These are phyloP conservation scores for Saturnispora zaruensis DNA, from an alignment of 805 yeast genomes.

Conservation along the genomic window DNA sequence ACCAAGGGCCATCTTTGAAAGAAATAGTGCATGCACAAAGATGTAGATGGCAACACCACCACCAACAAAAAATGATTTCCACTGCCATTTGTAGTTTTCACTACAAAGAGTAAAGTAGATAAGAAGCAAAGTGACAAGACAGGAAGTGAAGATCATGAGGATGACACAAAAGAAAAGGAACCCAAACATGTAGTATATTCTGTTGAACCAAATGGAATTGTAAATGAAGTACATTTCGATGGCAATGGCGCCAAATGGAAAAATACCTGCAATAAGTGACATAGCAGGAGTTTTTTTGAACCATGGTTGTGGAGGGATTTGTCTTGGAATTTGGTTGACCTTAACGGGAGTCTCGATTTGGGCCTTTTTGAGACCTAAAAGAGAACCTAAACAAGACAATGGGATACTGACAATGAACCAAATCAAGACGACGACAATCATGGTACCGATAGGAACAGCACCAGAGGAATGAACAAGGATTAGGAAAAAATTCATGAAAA, in stretches of 20 bases:
- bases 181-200: slow-evolving; percentile 95
- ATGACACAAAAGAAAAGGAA: slow-evolving; percentile 81
- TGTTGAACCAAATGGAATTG: slow-evolving; percentile 87
- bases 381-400: slow-evolving; percentile 72
- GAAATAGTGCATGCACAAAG: slow-evolving; percentile 70
- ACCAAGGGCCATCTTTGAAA: slow-evolving; percentile 61
- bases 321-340: slow-evolving; percentile 93
- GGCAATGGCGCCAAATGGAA: slow-evolving; percentile 92
- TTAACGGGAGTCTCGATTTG: slow-evolving; percentile 53
- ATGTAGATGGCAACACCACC: slow-evolving; percentile 86
- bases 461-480: slow-evolving; percentile 78
- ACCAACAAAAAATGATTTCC: slow-evolving; percentile 81
- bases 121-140: slow-evolving; percentile 70
- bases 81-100: slow-evolving; percentile 96
- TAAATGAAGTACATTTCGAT: slow-evolving; percentile 91
- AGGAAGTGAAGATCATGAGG: slow-evolving; percentile 75
- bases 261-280: slow-evolving; percentile 72
- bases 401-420: slow-evolving; percentile 89
- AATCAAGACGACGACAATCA: slow-evolving; percentile 67
- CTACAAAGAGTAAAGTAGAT: slow-evolving; percentile 78
- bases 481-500: slow-evolving; percentile 74
- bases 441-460: slow-evolving; percentile 87
- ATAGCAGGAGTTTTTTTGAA: slow-evolving; percentile 62
- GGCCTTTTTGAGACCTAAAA: slow-evolving; percentile 59
- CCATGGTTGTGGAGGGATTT: slow-evolving; percentile 87